A percentile compares a stretch with the other conserved stretches of the same genome.
Conservation (phyloP, 352 stramenopile species). For the Phytophthora aleatoria region DNA sequence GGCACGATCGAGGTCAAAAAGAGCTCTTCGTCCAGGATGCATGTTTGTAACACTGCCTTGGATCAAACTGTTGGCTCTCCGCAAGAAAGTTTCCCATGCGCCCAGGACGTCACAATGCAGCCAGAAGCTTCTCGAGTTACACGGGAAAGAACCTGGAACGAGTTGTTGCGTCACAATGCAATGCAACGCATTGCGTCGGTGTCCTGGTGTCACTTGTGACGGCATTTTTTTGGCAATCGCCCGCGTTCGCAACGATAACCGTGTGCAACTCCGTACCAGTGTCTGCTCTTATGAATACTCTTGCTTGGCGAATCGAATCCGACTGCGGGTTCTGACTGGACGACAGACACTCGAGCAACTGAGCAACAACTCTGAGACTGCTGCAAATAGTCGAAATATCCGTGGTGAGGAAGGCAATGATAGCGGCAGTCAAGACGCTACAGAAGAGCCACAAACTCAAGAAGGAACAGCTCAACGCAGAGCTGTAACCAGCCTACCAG, state of each 20-base stretch:
- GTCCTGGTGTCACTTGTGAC: conserved; percentile 53
- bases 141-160: too few relatives aligned
- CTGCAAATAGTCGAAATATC: too few relatives aligned
- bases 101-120: background rate
- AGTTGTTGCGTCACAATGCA: conserved; percentile 29
- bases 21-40: background rate
- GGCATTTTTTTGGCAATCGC: conserved; percentile 57
- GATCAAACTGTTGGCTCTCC: background rate
- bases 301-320: conserved; percentile 58
- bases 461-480: background rate
- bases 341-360: conserved; percentile 12
- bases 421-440: too few relatives aligned
- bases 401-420: too few relatives aligned
- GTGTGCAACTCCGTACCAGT: conserved; percentile 40
- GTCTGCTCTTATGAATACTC: conserved; percentile 61
- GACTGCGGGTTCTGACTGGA: conserved; percentile 29
- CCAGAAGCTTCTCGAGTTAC: too few relatives aligned
- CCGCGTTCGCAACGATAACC: conserved; percentile 53
- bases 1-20: background rate
- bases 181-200: conserved; percentile 49
- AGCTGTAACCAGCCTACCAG: conserved; percentile 2
- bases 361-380: too few relatives aligned
- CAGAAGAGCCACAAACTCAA: background rate
- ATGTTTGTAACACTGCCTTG: too few relatives aligned
- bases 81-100: conserved; percentile 2